Base-by-base conservation (phyloP, 2,329 filamentous ascomycete genomes). In the Diaporthe ampelina region DNA sequence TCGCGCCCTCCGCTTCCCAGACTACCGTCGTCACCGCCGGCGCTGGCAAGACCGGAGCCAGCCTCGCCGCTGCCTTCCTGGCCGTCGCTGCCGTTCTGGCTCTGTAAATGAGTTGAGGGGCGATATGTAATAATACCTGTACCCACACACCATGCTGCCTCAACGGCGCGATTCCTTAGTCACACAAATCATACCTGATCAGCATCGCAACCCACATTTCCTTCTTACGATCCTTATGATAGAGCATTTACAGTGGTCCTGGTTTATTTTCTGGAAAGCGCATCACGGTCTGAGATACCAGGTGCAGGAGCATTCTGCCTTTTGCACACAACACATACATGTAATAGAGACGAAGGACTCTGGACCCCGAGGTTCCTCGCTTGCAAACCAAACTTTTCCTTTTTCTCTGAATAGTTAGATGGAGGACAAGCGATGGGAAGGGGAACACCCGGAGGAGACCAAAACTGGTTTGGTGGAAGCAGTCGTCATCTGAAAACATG, bases 181-280 rank as follows among this genome's bases (percentile, higher is more conserved):
- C 45, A 67, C 63, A 35, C 48, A 68, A 68, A 68, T 8, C 73
- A 35, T 67, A 48, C 71, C 43, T 73, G 70, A 54, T 43, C 45
- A 65, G 59, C 70, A 52, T 70, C 65, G 56, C 75, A 72, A 72
- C 65, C 70, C 74, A 78, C 76, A 77, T 88, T 83, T 82, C 81
- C 85, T 89, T 89, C 86, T 88, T 86, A 89, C 88, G 87, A 88
- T 90, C 88, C 86, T 89, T 89, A 88, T 84, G 85, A 88, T 84
- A 81, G 79, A 81, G 52, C 73, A 72, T 81, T 79, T 77, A 79
- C 74, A 77, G 78, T 77, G 75, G 77, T 73, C 75, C 76, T 76
- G 77, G 77, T 74, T 77, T 79, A 78, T 78, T 74, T 76, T 77
- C 58, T 58, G 58, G 50, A 56, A 68, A 68, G 63, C 54, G 32